A percentile compares a stretch with the other conserved stretches of the same genome.
phyloP scores from a whole-genome alignment of 768 basidiomycete species.

The Pisolithus tinctorius region DNA sequence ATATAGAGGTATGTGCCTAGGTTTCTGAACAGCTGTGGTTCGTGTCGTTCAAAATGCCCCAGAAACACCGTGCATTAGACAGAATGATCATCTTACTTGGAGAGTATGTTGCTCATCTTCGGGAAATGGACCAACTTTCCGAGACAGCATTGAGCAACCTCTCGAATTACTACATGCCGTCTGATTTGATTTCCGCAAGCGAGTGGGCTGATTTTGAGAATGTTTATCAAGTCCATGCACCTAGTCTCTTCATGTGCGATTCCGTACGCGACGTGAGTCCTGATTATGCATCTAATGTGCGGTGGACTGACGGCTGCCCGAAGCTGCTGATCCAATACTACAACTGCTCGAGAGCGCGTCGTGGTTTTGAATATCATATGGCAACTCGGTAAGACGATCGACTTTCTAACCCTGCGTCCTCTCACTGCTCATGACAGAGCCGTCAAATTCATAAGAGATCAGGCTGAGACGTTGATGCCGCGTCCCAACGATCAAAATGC shows the following conservation, averaged over 20 bases:
- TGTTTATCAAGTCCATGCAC: constrained; percentile 87
- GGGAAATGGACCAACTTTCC: constrained; percentile 35
- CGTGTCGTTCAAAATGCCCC: constrained; percentile 4
- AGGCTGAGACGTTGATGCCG: constrained; percentile 44
- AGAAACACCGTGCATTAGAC: constrained; percentile 22
- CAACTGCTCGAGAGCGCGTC: constrained; percentile 67
- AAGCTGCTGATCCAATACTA: constrained; percentile 88
- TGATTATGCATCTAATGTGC: not conserved
- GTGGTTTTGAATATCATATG: constrained; percentile 83
- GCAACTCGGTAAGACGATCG: constrained; percentile 58
- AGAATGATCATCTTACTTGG: constrained; percentile 56
- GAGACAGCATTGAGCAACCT: constrained; percentile 26
- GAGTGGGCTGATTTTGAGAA: constrained; percentile 84
- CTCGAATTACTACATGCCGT: constrained; percentile 57
- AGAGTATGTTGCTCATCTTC: constrained; percentile 53
- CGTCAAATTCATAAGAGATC: constrained; percentile 83
- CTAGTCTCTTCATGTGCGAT: constrained; percentile 71
- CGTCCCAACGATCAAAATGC: constrained; percentile 11
- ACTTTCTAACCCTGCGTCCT: constrained; percentile 5
- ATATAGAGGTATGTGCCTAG: constrained; percentile 11
- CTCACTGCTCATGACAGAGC: constrained; percentile 38
- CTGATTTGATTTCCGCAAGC: constrained; percentile 56
- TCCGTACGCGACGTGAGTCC: constrained; percentile 68
- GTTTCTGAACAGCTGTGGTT: not conserved
- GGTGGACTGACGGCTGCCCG: constrained; percentile 7